These are phyloP conservation scores for Pouteria campechiana DNA, from an alignment of 179 eudicot genomes.

Conservation along the genomic window DNA sequence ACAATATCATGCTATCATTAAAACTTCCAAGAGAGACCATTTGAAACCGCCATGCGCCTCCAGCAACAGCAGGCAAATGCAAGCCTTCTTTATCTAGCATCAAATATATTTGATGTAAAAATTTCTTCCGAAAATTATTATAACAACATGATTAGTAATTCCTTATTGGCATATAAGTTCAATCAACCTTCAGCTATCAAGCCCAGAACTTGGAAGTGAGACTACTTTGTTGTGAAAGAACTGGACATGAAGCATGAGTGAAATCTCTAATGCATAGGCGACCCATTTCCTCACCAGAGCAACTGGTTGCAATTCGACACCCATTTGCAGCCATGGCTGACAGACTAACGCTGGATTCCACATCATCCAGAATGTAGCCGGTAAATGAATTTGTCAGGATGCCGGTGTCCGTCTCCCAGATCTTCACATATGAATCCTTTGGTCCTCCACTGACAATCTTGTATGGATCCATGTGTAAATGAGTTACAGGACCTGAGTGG, in stretches of 20 bases:
- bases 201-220: slow-evolving; percentile 52
- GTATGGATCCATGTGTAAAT: slow-evolving; percentile 47
- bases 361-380: slow-evolving; percentile 11
- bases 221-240: slow-evolving; percentile 12
- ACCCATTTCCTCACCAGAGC: slow-evolving; percentile 16
- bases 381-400: slow-evolving; percentile 22
- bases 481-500: slow-evolving; percentile 45
- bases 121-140: too few species aligned
- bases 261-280: slow-evolving; percentile 39
- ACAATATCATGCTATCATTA: too few species aligned
- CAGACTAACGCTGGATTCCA: slow-evolving; percentile 13
- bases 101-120: too few species aligned
- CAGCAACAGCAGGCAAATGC: too few species aligned
- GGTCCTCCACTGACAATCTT: slow-evolving; percentile 55
- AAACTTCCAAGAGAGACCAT: too few species aligned
- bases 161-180: background rate
- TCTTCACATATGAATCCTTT: slow-evolving; percentile 16
- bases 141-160: background rate
- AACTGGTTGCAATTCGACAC: slow-evolving; percentile 38
- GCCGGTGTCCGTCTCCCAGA: slow-evolving; percentile 50
- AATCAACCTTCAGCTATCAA: slow-evolving; percentile 10
- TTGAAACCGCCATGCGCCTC: too few species aligned
- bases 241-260: slow-evolving; percentile 25
- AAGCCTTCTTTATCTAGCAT: too few species aligned
- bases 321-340: slow-evolving; percentile 55